Evolutionary conservation across 2,329 filamentous ascomycete genomes (phyloP).

Genomic region (Microdochium bolleyi): DNA sequence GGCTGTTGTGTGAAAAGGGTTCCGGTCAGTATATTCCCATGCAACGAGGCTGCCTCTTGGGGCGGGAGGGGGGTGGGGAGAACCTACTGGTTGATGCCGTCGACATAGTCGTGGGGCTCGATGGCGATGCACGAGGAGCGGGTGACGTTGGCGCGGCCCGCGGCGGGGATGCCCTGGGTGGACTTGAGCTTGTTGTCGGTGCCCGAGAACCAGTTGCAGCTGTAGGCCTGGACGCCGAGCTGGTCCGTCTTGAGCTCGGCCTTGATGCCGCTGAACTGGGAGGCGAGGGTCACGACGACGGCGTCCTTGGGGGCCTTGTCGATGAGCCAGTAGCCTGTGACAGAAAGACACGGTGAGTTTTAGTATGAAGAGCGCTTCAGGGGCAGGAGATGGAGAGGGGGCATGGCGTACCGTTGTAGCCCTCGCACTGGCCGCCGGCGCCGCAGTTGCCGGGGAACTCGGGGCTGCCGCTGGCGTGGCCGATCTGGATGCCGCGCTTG

Average conservation of each 20-base stretch:
- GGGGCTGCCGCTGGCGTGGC: conserved; percentile 47
- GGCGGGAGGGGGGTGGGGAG: not conserved
- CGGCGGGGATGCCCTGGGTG: conserved; percentile 43
- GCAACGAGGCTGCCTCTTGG: too few relatives aligned
- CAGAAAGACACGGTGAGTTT: too few relatives aligned
- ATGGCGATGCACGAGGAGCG: conserved; percentile 66
- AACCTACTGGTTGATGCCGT: conserved; percentile 62
- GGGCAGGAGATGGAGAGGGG: too few relatives aligned
- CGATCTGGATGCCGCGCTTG: conserved; percentile 47
- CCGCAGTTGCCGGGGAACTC: conserved; percentile 55
- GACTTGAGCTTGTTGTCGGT: conserved; percentile 45
- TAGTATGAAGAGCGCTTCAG: too few relatives aligned
- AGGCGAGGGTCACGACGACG: conserved; percentile 47
- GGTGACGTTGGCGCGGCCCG: conserved; percentile 29
- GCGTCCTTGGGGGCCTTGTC: conserved; percentile 29
- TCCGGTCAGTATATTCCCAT: conserved; percentile 2
- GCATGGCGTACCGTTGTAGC: conserved; percentile 48
- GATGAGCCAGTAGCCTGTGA: conserved; percentile 37
- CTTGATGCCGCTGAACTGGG: conserved; percentile 58
- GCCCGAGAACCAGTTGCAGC: conserved; percentile 47
- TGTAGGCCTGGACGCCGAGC: conserved; percentile 63
- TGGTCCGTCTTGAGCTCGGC: conserved; percentile 65
- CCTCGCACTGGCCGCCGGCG: conserved; percentile 55
- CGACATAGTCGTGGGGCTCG: conserved; percentile 71
- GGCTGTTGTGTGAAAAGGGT: conserved; percentile 20